Conservation (phyloP, 257 asterid genomes). For the Solanum sitiens region DNA sequence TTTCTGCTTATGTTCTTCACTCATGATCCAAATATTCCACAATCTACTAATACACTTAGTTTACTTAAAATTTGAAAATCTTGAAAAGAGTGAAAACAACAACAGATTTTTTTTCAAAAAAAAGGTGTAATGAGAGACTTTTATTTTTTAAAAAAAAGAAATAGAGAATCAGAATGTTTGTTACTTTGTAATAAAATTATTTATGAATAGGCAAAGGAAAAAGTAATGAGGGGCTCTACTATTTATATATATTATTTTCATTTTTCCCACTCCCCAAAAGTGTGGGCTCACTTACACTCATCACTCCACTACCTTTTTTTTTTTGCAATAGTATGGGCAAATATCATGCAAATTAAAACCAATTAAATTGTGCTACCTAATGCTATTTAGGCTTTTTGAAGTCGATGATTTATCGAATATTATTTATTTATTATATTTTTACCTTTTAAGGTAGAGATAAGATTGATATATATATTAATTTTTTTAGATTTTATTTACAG, state of each 20-base stretch:
- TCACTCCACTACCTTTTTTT: not conserved
- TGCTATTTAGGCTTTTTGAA: too few species aligned
- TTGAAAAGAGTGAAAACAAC: not conserved
- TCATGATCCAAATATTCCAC: not conserved
- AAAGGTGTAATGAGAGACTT: not conserved
- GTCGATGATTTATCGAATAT: too few species aligned
- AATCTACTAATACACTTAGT: not conserved
- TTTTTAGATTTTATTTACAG: too few species aligned
- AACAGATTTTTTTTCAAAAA: not conserved
- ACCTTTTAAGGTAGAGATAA: too few species aligned
- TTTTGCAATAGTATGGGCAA: not conserved
- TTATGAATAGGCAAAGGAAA: not conserved
- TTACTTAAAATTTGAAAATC: not conserved
- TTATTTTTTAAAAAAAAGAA: not conserved
- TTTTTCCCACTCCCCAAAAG: constrained; percentile 3
- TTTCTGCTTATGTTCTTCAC: not conserved
- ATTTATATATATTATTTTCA: not conserved
- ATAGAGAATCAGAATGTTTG: not conserved
- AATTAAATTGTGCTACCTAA: not conserved
- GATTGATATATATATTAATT: too few species aligned
- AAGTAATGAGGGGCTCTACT: not conserved
- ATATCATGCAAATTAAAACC: not conserved
- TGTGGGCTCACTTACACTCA: constrained; percentile 2
- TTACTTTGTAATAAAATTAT: not conserved
- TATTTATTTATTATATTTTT: too few species aligned